Conservation (phyloP, 257 asterid species). For the Gynochthodes officinalis region DNA sequence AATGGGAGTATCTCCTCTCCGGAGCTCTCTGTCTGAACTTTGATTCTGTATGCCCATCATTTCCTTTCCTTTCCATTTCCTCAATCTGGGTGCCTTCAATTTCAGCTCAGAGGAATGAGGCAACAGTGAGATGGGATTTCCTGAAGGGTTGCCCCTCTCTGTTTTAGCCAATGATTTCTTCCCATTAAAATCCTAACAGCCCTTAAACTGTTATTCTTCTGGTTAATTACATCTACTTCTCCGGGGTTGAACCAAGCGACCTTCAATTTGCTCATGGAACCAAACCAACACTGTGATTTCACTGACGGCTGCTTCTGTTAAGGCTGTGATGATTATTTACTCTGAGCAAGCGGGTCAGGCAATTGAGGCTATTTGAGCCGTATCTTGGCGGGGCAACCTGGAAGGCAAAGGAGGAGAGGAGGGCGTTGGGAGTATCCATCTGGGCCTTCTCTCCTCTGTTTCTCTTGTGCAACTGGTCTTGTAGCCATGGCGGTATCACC, state of each 20-base stretch:
- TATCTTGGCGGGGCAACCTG: slow-evolving; percentile 26
- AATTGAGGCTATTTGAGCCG: slow-evolving; percentile 6
- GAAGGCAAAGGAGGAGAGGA: background rate
- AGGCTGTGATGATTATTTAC: slow-evolving; percentile 13
- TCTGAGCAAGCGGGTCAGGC: background rate
- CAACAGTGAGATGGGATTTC: slow-evolving; percentile 3
- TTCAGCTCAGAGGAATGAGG: slow-evolving; percentile 4
- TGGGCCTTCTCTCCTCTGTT: too few species aligned
- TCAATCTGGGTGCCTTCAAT: too few species aligned
- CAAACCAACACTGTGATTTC: background rate
- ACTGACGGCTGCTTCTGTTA: background rate
- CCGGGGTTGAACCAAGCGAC: too few species aligned
- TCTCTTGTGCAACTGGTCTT: background rate
- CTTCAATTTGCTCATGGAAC: background rate
- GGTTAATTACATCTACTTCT: background rate
- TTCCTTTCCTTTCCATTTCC: background rate
- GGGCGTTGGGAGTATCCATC: too few species aligned
- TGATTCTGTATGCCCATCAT: background rate
- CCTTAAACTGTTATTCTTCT: background rate
- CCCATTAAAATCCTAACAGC: background rate
- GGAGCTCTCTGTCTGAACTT: background rate
- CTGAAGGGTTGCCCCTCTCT: slow-evolving; percentile 2
- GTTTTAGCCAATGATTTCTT: background rate
- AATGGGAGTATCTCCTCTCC: too few species aligned
- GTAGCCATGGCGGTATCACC: slow-evolving; percentile 7